Conservation (phyloP, 176 grass and related monocot species). For the Musa schizocarpa region DNA sequence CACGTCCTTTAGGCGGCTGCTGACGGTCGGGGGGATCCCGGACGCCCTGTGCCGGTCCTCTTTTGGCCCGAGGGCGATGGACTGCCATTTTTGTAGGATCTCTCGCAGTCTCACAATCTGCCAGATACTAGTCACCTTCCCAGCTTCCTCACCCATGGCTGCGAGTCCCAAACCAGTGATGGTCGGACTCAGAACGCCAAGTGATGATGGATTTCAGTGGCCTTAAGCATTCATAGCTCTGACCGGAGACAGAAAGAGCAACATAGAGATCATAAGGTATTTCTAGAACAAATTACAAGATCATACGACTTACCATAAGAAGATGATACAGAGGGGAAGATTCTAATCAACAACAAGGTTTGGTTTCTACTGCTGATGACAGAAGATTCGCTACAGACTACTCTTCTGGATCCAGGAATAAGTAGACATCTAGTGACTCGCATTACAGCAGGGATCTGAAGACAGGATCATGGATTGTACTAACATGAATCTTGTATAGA, state of each 20-base stretch:
- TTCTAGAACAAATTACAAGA: too few species aligned
- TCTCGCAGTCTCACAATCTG: slow-evolving; percentile 57
- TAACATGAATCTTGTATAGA: neutral
- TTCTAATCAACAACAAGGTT: too few species aligned
- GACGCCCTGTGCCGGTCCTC: slow-evolving; percentile 5
- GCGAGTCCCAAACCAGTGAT: neutral
- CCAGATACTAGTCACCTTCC: slow-evolving; percentile 30
- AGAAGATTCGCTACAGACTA: too few species aligned
- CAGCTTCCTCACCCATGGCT: slow-evolving; percentile 36
- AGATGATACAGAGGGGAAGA: too few species aligned
- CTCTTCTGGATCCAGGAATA: neutral
- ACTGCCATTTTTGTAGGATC: slow-evolving; percentile 64
- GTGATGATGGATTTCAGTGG: neutral
- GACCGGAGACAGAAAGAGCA: too few species aligned
- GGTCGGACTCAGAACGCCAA: neutral
- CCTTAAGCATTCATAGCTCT: too few species aligned
- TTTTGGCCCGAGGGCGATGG: slow-evolving; percentile 20
- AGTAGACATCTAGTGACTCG: neutral
- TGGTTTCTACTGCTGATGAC: too few species aligned
- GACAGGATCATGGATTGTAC: neutral
- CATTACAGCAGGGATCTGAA: neutral
- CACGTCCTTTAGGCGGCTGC: slow-evolving; percentile 35
- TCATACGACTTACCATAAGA: too few species aligned
- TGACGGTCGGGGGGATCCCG: slow-evolving; percentile 30
- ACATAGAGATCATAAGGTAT: too few species aligned